phyloP scores from a whole-genome alignment of 2,329 filamentous ascomycete genomes.

The Epichloe coenophiala region DNA sequence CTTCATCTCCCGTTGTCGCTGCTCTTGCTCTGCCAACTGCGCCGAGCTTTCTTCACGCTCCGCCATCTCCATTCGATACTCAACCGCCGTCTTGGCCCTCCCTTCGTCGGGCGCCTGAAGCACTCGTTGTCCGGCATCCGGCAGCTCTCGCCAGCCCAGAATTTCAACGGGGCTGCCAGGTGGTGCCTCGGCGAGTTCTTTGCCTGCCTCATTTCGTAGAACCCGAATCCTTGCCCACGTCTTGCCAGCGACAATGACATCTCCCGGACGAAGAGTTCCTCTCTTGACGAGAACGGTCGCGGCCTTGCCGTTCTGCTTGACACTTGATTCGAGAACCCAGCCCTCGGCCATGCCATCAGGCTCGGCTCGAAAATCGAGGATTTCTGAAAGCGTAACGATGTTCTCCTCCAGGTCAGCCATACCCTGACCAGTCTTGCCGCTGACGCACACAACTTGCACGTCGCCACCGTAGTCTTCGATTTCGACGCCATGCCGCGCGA shows the following conservation, averaged over 20 bases:
- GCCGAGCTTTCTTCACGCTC: conserved; percentile 63
- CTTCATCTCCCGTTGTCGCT: conserved; percentile 41
- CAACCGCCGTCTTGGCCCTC: conserved; percentile 63
- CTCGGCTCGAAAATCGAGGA: conserved; percentile 81
- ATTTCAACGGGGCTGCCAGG: conserved; percentile 88
- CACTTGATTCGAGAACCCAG: conserved; percentile 84
- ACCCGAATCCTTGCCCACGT: conserved; percentile 80
- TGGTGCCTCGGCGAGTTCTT: conserved; percentile 55
- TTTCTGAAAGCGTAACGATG: conserved; percentile 71
- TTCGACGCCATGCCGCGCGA: conserved; percentile 70
- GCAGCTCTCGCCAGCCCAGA: conserved; percentile 79
- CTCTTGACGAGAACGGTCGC: conserved; percentile 82
- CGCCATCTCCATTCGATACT: conserved; percentile 58
- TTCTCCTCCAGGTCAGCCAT: conserved; percentile 90
- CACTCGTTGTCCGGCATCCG: conserved; percentile 74
- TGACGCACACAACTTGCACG: conserved; percentile 80
- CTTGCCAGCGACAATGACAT: conserved; percentile 74
- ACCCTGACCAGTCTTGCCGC: conserved; percentile 83
- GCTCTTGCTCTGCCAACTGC: conserved; percentile 63
- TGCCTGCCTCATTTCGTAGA: conserved; percentile 73
- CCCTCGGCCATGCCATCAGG: conserved; percentile 67
- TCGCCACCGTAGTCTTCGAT: conserved; percentile 94
- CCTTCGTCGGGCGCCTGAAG: conserved; percentile 71
- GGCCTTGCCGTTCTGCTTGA: conserved; percentile 71
- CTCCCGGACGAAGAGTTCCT: conserved; percentile 69